phyloP scores from a whole-genome alignment of 1,139 yeast species.

The Meyerozyma carpophila region DNA sequence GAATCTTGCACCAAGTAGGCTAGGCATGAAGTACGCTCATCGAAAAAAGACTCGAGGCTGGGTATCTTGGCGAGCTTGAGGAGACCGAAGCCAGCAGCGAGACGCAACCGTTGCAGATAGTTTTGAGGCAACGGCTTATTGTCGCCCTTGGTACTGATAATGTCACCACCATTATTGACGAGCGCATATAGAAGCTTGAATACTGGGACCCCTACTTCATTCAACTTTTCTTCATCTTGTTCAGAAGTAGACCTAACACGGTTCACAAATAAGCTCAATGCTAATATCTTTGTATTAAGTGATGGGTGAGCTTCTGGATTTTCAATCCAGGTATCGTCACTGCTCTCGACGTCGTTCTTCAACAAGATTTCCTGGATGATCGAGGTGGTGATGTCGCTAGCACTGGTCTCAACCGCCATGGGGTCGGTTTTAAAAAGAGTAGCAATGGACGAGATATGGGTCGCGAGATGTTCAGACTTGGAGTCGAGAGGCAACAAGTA shows the following conservation, averaged over 20 bases:
- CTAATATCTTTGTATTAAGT: conserved; percentile 45
- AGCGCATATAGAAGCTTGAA: conserved; percentile 62
- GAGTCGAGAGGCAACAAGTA: conserved; percentile 49
- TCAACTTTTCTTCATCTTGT: conserved; percentile 19
- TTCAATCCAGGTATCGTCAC: conserved; percentile 43
- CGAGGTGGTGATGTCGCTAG: conserved; percentile 53
- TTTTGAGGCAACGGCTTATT: conserved; percentile 59
- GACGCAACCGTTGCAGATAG: conserved; percentile 57
- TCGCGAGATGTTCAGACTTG: conserved; percentile 33
- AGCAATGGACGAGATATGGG: conserved; percentile 57
- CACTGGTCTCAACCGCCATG: conserved; percentile 44
- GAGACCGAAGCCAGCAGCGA: conserved; percentile 62
- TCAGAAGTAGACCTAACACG: conserved; percentile 32
- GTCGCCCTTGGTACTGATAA: conserved; percentile 44
- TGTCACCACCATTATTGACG: conserved; percentile 79
- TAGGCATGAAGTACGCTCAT: conserved; percentile 50
- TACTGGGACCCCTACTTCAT: conserved; percentile 46
- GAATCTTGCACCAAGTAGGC: conserved; percentile 66
- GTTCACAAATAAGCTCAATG: conserved; percentile 60
- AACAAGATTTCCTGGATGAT: conserved; percentile 60
- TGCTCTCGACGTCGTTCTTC: conserved; percentile 33
- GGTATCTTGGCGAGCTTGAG: conserved; percentile 61
- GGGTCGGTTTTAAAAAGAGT: conserved; percentile 57
- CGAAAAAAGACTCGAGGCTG: conserved; percentile 47
- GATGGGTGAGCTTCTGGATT: conserved; percentile 25